Evolutionary conservation across 352 stramenopile genomes (phyloP).

Genomic region (Pelagophyceae sp.): DNA sequence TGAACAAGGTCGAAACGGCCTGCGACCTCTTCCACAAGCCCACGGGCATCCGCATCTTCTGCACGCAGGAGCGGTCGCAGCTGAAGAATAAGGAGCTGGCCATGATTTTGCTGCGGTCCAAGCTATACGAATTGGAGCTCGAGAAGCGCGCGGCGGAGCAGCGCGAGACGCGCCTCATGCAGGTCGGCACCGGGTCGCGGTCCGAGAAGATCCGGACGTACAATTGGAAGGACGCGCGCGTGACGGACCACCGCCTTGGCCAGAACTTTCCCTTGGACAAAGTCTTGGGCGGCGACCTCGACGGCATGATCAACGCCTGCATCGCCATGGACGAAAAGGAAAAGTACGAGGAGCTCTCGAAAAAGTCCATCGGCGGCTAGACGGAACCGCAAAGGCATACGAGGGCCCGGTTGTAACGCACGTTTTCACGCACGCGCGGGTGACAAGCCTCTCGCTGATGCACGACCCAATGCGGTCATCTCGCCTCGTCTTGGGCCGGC

Average conservation of each 20-base stretch:
- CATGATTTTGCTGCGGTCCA: conserved; percentile 83
- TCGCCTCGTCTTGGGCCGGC: too few species aligned
- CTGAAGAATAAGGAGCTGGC: conserved; percentile 96
- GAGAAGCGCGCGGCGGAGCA: conserved; percentile 54
- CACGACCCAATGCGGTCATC: too few species aligned
- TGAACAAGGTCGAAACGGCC: conserved; percentile 97
- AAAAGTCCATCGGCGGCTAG: conserved; percentile 29
- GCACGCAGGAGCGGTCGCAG: conserved; percentile 85
- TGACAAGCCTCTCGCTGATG: too few species aligned
- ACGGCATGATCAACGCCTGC: conserved; percentile 56
- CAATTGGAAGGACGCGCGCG: conserved; percentile 83
- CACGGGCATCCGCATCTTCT: conserved; percentile 78
- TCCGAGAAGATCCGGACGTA: conserved; percentile 96
- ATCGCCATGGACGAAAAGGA: conserved; percentile 67
- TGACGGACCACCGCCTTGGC: conserved; percentile 59
- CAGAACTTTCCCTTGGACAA: conserved; percentile 63
- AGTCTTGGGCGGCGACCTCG: conserved; percentile 59
- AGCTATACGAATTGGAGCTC: conserved; percentile 63
- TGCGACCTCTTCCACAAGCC: conserved; percentile 93
- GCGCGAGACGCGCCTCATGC: not conserved
- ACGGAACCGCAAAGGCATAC: too few species aligned
- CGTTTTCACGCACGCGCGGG: too few species aligned
- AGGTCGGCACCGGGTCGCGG: conserved; percentile 82
- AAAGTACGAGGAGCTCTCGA: conserved; percentile 45
- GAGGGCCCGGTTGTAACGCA: too few species aligned